Evolutionary conservation across 2,329 filamentous ascomycete genomes (phyloP).

Genomic region (Colletotrichum echinochloae): DNA sequence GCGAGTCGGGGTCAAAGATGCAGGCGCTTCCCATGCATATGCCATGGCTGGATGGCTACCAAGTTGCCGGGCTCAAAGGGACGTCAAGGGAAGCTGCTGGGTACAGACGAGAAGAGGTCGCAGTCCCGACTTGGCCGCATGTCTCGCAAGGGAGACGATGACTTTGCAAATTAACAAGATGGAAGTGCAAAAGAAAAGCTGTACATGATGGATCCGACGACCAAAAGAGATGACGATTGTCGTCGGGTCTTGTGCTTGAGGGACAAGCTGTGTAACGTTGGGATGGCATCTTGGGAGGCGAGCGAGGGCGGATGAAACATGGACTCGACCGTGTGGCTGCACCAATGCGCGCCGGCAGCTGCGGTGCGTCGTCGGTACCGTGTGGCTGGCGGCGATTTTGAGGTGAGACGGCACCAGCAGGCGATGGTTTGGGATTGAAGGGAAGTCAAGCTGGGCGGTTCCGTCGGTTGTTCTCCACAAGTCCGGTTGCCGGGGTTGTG

Average conservation of each 20-base stretch:
- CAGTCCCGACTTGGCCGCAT: background rate
- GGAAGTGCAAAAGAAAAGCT: background rate
- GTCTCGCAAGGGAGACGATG: background rate
- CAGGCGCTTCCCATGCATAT: background rate
- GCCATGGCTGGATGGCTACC: background rate
- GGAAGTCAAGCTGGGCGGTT: background rate
- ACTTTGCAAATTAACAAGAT: background rate
- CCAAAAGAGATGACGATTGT: background rate
- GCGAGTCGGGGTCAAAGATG: background rate
- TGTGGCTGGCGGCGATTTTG: conserved; percentile 27
- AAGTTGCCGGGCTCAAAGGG: background rate
- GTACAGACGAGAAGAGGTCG: background rate
- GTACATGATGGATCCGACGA: background rate
- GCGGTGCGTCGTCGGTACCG: conserved; percentile 22
- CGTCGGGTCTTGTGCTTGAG: background rate
- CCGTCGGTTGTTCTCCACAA: conserved; percentile 27
- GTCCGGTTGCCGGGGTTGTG: conserved; percentile 37
- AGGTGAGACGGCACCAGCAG: conserved; percentile 8
- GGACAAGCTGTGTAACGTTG: conserved; percentile 2
- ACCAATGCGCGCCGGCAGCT: conserved; percentile 24
- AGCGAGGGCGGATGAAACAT: conserved; percentile 19
- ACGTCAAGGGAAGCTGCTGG: background rate
- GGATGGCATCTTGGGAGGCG: background rate
- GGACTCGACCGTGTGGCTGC: conserved; percentile 34
- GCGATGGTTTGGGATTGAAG: background rate